Evolutionary conservation across 331 rosid species (phyloP).

Genomic region (Rhamnella rubrinervis): DNA sequence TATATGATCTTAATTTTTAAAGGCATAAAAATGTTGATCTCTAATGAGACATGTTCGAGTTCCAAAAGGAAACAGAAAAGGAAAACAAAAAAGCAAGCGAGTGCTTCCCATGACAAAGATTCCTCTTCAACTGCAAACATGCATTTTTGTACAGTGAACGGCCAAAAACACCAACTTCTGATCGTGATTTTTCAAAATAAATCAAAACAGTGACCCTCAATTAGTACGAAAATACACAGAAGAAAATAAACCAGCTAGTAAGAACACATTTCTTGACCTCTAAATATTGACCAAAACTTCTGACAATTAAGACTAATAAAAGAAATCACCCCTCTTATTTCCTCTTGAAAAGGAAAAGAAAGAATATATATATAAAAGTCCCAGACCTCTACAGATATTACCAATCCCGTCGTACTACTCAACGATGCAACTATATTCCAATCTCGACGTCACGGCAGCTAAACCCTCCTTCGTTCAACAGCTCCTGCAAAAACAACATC

Average conservation of each 20-base stretch:
- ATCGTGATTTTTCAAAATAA: slow-evolving; percentile 21
- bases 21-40: background rate
- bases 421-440: slow-evolving; percentile 37
- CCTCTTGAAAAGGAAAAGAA: slow-evolving; percentile 6
- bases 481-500: slow-evolving; percentile 37
- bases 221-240: background rate
- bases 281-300: background rate
- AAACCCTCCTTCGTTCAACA: slow-evolving; percentile 55
- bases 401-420: background rate
- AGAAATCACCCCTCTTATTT: background rate
- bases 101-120: slow-evolving; percentile 11
- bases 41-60: background rate
- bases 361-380: slow-evolving; percentile 13
- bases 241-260: slow-evolving; percentile 23
- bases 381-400: slow-evolving; percentile 43
- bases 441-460: slow-evolving; percentile 48
- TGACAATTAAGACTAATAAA: slow-evolving; percentile 13
- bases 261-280: slow-evolving; percentile 22
- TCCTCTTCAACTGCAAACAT: slow-evolving; percentile 40
- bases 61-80: background rate
- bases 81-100: background rate
- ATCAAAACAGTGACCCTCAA: background rate
- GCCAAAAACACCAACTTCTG: slow-evolving; percentile 35
- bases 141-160: slow-evolving; percentile 56
- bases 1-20: background rate